phyloP scores from a whole-genome alignment of 129 eudicot genomes.

The Dittrichia graveolens region DNA sequence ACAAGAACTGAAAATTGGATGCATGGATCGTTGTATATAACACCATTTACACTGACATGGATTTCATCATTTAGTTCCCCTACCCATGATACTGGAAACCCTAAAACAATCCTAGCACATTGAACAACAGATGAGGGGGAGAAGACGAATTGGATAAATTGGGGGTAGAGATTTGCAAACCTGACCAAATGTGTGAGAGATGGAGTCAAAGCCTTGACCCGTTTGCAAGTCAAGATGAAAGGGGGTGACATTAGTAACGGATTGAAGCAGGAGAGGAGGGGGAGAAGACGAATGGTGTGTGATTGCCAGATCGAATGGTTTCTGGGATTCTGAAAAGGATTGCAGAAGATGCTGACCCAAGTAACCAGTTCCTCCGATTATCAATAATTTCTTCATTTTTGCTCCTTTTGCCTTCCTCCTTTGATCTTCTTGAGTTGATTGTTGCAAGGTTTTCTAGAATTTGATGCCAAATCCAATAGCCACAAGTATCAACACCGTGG shows the following conservation, averaged over 20 bases:
- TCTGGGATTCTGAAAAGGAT: conserved; percentile 39
- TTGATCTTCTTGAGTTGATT: neutral
- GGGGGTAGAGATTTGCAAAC: conserved; percentile 29
- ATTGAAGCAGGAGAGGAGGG: conserved; percentile 44
- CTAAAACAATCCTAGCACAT: too few relatives aligned
- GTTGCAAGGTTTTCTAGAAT: too few relatives aligned
- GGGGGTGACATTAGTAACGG: conserved; percentile 52
- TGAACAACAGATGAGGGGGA: too few relatives aligned
- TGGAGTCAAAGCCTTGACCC: conserved; percentile 61
- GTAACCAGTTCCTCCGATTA: conserved; percentile 91
- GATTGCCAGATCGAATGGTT: conserved; percentile 48
- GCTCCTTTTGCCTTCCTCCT: conserved; percentile 12
- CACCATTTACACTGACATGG: too few relatives aligned
- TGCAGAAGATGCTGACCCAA: conserved; percentile 85
- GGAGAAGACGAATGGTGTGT: conserved; percentile 64
- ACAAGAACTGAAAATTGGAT: too few relatives aligned
- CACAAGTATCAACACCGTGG: too few relatives aligned
- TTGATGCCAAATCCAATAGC: too few relatives aligned
- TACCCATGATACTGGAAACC: too few relatives aligned
- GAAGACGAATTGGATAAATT: too few relatives aligned
- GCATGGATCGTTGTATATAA: too few relatives aligned
- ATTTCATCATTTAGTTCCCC: too few relatives aligned
- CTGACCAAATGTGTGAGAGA: conserved; percentile 68
- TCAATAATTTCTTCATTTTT: conserved; percentile 52
- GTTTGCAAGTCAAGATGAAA: conserved; percentile 70